Evolutionary conservation across 495 filamentous ascomycete species (phyloP), one percentile per base, ranked within the genome.

Genomic region (Penicillium antarcticum): DNA sequence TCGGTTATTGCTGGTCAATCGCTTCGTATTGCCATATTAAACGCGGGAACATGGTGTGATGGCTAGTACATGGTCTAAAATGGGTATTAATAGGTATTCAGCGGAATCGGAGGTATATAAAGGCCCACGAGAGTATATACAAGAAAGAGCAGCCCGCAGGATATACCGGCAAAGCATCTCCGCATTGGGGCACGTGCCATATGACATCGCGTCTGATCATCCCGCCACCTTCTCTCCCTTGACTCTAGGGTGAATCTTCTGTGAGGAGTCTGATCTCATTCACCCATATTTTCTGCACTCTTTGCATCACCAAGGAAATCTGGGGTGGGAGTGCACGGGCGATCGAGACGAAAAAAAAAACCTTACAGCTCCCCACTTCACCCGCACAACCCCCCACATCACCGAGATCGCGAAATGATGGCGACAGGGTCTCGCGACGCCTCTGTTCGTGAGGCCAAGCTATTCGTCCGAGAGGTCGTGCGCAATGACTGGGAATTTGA

Each of bases 401-500:
- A 49, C 10, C 9, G 9, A 38, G 34, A 52, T 51, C 34, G 14
- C 14, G 11, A 39, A 47, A 52, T 38, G 52, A 59, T 69, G 62
- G 38, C 61, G 3, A 48, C 61, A 48, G 66, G 74, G 26, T 62
- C 61, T 45, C 74, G 69, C 53, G 74, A 77, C 42, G 51, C 62
- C 7, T 70, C 74, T 32, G 69, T 76, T 45, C 70, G 70, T 19
- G 71, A 76, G 19, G 70, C 70, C 12, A 75, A 72, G 47, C 53
- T 59, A 16, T 71, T 73, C 42, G 57, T 76, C 29, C 71, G 69
- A 39, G 67, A 73, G 16, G 62, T 71, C 31, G 66, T 75, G 23
- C 72, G 71, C 18, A 68, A 70, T 45, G 72, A 77, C 65, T 75
- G 72, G 74, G 58, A 60, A 35, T 75, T 70, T 48, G 58, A 73